Percentiles rank a stretch among this genome's conserved stretches.
These are phyloP conservation scores for Starmerella etchellsii DNA, from an alignment of 805 yeast genomes.

Conservation along the genomic window DNA sequence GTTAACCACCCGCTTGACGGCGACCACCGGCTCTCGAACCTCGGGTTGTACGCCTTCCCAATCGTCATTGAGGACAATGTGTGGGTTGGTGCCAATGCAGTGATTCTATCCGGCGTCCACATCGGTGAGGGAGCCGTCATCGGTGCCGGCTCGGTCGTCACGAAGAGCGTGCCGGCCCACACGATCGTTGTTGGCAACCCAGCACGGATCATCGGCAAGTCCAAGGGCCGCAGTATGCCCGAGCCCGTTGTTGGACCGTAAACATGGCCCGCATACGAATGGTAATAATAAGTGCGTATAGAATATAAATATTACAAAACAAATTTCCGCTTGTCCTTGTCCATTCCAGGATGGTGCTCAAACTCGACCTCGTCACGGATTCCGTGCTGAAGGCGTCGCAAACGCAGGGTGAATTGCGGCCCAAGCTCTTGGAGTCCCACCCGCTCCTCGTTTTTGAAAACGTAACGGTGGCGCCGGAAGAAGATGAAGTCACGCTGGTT, in stretches of 20 bases:
- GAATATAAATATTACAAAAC: slow-evolving; percentile 42
- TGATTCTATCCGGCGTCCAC: slow-evolving; percentile 49
- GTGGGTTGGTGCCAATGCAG: slow-evolving; percentile 50
- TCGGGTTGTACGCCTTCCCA: slow-evolving; percentile 42
- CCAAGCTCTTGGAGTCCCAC: slow-evolving; percentile 95
- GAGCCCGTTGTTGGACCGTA: slow-evolving; percentile 1
- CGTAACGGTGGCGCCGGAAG: slow-evolving; percentile 87
- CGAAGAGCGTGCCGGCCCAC: slow-evolving; percentile 41
- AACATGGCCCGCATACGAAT: neutral
- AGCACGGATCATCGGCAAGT: slow-evolving; percentile 30
- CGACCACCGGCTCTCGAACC: slow-evolving; percentile 30
- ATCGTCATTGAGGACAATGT: slow-evolving; percentile 49
- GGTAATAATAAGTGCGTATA: neutral
- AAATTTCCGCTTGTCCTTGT: slow-evolving; percentile 86
- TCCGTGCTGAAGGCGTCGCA: slow-evolving; percentile 84
- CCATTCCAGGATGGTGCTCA: slow-evolving; percentile 96
- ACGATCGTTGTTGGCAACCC: slow-evolving; percentile 54
- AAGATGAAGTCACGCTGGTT: slow-evolving; percentile 93
- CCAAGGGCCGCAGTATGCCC: slow-evolving; percentile 2
- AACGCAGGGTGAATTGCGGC: slow-evolving; percentile 84
- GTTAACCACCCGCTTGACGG: slow-evolving; percentile 56
- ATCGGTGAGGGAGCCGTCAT: slow-evolving; percentile 49
- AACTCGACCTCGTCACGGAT: slow-evolving; percentile 84
- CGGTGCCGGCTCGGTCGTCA: slow-evolving; percentile 58
- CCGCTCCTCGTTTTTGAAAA: slow-evolving; percentile 76